Evolutionary conservation across 73 alveolate species (phyloP).

Genomic region (Blepharisma japonicum): DNA sequence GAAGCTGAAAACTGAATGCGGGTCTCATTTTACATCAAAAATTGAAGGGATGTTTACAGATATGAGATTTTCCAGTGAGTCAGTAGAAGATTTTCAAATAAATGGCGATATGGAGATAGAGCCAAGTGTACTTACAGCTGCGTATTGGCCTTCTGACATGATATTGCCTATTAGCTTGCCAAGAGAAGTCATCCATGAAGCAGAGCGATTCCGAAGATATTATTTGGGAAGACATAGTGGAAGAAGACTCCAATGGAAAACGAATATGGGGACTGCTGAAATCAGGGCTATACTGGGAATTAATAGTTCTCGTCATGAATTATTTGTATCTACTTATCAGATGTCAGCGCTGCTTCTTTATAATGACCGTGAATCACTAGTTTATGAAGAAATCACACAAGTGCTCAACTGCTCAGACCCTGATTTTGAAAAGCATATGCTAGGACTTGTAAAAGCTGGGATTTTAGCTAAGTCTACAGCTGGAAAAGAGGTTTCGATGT

Average conservation of each 20-base stretch:
- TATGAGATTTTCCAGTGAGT: constrained; percentile 51
- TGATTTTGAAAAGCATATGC: constrained; percentile 47
- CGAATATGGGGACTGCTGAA: constrained; percentile 55
- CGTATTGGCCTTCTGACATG: constrained; percentile 57
- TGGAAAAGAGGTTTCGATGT: constrained; percentile 33
- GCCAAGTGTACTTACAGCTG: constrained; percentile 60
- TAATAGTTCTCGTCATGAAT: constrained; percentile 47
- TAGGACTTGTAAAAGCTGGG: constrained; percentile 45
- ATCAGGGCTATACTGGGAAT: constrained; percentile 48
- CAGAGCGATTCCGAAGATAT: constrained; percentile 42
- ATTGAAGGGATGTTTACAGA: constrained; percentile 75
- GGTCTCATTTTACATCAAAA: constrained; percentile 57
- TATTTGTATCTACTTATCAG: constrained; percentile 42
- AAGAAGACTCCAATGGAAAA: constrained; percentile 57
- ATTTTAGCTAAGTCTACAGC: constrained; percentile 33
- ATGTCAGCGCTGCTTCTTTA: constrained; percentile 48
- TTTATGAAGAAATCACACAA: constrained; percentile 12
- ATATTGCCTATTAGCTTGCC: constrained; percentile 30
- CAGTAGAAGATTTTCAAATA: constrained; percentile 42
- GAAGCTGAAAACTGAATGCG: constrained; percentile 68
- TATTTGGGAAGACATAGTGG: constrained; percentile 56
- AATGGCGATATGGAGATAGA: constrained; percentile 41
- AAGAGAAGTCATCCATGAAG: constrained; percentile 30
- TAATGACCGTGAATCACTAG: constrained; percentile 30
- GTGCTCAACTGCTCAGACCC: constrained; percentile 15